Conservation (phyloP, 1,284 basidiomycete genomes). For the Quambalaria eucalypti region DNA sequence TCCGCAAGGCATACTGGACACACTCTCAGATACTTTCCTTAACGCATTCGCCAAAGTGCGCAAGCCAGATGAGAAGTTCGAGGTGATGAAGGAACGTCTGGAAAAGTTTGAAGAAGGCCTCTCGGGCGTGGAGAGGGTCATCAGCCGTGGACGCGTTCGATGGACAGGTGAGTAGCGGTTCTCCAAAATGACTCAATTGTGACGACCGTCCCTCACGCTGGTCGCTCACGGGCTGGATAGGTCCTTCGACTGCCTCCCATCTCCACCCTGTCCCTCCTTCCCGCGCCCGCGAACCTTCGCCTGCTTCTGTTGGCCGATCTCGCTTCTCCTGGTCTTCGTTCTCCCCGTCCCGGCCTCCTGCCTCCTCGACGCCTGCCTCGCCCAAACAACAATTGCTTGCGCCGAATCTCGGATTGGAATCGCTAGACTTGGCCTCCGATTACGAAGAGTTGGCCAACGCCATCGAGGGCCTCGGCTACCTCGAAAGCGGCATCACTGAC, state of each 20-base stretch:
- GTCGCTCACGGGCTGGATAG: background rate
- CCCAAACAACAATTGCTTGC: slow-evolving; percentile 6
- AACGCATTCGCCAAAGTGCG: slow-evolving; percentile 89
- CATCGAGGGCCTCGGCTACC: slow-evolving; percentile 88
- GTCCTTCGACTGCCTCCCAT: background rate
- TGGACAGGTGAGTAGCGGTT: slow-evolving; percentile 61
- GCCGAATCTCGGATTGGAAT: slow-evolving; percentile 11
- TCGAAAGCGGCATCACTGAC: slow-evolving; percentile 95
- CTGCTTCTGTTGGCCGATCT: background rate
- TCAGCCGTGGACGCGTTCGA: slow-evolving; percentile 17
- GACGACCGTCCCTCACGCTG: background rate
- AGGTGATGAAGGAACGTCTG: slow-evolving; percentile 77
- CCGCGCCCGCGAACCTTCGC: background rate
- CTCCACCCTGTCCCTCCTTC: background rate
- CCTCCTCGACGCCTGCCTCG: slow-evolving; percentile 4
- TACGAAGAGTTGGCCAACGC: slow-evolving; percentile 93
- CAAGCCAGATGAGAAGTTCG: slow-evolving; percentile 91
- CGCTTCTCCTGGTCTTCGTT: background rate
- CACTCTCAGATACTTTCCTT: slow-evolving; percentile 84
- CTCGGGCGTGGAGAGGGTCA: slow-evolving; percentile 58
- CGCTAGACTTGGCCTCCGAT: slow-evolving; percentile 65
- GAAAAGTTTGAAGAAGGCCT: slow-evolving; percentile 93
- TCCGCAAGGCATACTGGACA: slow-evolving; percentile 54
- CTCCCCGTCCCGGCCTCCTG: background rate
- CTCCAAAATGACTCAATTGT: background rate